Conservation (phyloP, 495 filamentous ascomycete genomes). For the Aspergillus steynii region DNA sequence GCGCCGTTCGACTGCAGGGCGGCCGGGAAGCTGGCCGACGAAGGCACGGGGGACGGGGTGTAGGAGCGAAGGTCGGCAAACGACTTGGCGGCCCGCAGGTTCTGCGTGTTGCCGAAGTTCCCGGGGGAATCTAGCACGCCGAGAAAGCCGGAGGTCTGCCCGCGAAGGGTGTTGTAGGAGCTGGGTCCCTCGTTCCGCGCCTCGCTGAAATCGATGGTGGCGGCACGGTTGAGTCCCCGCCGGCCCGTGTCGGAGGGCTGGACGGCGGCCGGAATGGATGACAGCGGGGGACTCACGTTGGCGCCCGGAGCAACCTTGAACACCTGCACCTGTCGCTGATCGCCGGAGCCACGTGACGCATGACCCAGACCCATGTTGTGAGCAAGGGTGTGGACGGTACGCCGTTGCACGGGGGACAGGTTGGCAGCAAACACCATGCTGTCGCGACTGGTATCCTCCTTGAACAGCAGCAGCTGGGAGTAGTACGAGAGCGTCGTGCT, state of each 20-base stretch:
- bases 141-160: conserved; percentile 73
- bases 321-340: conserved; percentile 84
- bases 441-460: conserved; percentile 73
- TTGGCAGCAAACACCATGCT: conserved; percentile 78
- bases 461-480: conserved; percentile 84
- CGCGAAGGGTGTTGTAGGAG: conserved; percentile 71
- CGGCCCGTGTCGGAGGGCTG: conserved; percentile 72
- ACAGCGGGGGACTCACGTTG: conserved; percentile 64
- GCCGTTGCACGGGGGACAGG: conserved; percentile 78
- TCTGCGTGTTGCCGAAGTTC: conserved; percentile 62
- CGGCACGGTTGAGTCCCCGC: conserved; percentile 84
- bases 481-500: conserved; percentile 84
- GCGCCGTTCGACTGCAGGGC: conserved; percentile 64
- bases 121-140: conserved; percentile 84
- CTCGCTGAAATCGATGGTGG: conserved; percentile 98
- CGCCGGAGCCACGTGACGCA: conserved; percentile 80
- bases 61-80: conserved; percentile 94
- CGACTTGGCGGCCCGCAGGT: conserved; percentile 93
- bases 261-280: conserved; percentile 57
- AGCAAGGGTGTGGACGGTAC: conserved; percentile 88
- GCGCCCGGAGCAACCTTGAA: conserved; percentile 65
- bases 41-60: conserved; percentile 90
- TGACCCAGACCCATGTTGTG: conserved; percentile 94
- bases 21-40: conserved; percentile 83
- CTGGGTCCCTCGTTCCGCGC: conserved; percentile 68